Evolutionary conservation across 257 asterid species (phyloP).

Genomic region (Solanum etuberosum): DNA sequence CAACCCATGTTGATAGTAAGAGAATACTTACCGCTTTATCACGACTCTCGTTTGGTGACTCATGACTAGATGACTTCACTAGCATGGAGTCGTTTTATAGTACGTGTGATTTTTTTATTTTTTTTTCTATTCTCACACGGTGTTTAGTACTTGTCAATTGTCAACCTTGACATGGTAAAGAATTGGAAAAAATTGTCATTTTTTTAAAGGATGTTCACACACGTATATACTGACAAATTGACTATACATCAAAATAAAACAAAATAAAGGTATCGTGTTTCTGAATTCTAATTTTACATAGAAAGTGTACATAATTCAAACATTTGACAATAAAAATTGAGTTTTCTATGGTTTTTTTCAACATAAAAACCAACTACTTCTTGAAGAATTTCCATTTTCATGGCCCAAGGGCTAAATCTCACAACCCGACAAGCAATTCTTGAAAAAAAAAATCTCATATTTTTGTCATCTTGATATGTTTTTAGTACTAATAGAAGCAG

Average conservation of each 20-base stretch:
- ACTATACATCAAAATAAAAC: neutral
- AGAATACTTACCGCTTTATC: accelerated
- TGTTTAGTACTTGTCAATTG: neutral
- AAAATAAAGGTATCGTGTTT: neutral
- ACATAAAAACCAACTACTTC: neutral
- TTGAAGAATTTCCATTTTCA: neutral
- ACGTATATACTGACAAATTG: neutral
- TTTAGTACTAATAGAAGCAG: neutral
- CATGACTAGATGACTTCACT: neutral
- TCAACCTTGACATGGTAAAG: neutral
- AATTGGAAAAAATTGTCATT: neutral
- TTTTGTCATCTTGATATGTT: neutral
- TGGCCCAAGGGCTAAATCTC: neutral
- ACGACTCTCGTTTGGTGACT: neutral
- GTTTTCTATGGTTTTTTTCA: neutral
- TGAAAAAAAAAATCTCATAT: neutral
- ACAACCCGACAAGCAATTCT: neutral
- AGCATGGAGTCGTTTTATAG: neutral
- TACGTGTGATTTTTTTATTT: neutral
- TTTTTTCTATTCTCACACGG: neutral
- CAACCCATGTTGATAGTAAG: neutral
- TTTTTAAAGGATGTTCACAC: neutral
- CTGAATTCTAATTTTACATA: neutral
- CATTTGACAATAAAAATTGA: neutral
- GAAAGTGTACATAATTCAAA: neutral